Evolutionary conservation across 169 alveolate genomes (phyloP), one percentile per base, ranked within the genome.

Genomic region (Eimeria necatrix): DNA sequence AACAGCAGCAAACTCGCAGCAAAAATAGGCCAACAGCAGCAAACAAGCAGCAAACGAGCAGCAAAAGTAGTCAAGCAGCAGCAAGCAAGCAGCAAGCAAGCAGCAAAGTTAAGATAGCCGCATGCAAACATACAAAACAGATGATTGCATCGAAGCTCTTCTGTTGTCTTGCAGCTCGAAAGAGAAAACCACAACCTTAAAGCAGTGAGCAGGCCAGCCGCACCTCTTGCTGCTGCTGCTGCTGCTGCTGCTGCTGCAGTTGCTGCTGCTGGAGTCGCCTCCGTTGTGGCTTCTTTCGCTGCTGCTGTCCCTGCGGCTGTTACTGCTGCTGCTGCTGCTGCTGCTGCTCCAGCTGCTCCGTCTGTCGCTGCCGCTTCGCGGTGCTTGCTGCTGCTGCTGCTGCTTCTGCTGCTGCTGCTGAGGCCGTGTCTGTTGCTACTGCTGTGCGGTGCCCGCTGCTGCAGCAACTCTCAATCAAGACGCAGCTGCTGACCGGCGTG

Each of bases 91-190:
- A n/a, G n/a, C n/a, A n/a, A n/a, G n/a, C n/a, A n/a, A n/a, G n/a
- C n/a, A n/a, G n/a, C n/a, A n/a, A n/a, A n/a, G n/a, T n/a, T n/a
- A n/a, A n/a, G n/a, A n/a, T n/a, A n/a, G n/a, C n/a, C n/a, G 16
- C 73, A 68, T 20, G 46, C 32, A 68, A 22, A 14, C n/a, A 22
- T 6, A 22, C 48, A 12, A 14, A 22, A n/a, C 6, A 68, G 12
- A n/a, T n/a, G 12, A n/a, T n/a, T n/a, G 26, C 3, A 10, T 4
- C 3, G 48, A 7, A 22, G 78, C 59, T 74, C 22, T 32, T 46
- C n/a, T 74, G 60, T 16, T 74, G 85, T 74, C 26, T 53, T 74
- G 85, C 85, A 74, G 85, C 85, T 74, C 32, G 85, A 74, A 53
- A 74, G 56, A 16, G 85, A 74, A 32, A 74, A 74, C 22, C 24